Base-by-base conservation (phyloP, 768 basidiomycete species). In the Nidularia pulvinata region DNA sequence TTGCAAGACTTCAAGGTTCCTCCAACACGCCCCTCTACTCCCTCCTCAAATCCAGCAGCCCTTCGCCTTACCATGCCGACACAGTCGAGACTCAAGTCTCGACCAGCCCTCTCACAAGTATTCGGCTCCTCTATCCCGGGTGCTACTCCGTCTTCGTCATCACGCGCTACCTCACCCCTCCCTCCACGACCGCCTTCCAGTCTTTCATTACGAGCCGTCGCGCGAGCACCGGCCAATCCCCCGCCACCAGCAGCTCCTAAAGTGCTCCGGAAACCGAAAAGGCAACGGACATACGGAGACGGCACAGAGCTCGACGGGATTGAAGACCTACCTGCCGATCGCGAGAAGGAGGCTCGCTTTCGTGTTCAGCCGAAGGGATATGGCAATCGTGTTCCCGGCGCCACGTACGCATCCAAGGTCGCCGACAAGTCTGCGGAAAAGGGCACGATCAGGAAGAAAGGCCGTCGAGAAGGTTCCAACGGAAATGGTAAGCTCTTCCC, bases 231-330 rank as follows among this genome's bases (percentile, higher is more conserved):
- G 57, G 74, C 63, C 42, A 71, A 67, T 57, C 69, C 75, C 46
- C 55, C 67, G 22, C 72, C 67, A 36, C 75, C 79, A 34, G 62
- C 81, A 2, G 77, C 74, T 34, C 83, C 88, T 5, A 91, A 86
- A 69, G 68, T 92, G 10, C 71, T 94, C 25, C 83, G 86, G 50
- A 78, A 85, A 59, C 91, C 91, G 10, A 94, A 93, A 69, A 87
- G 90, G 37, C 80, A 79, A 56, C 78, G 84, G 50, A 82, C 82
- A 11, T 94, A 88, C 61, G 91, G 91, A 5, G 90, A 93, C 62
- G 95, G 95, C 11, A 94, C 92, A 7, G 95, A 96, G 66, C 73
- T 97, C 50, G 95, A 97, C 61, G 84, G 69, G 3, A 81, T 97
- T 54, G 95, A 95, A 30, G 95, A 97, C 67, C 79, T 96, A 42